Conservation (phyloP, 1,139 yeast genomes). For the Yamadazyma sp. region DNA sequence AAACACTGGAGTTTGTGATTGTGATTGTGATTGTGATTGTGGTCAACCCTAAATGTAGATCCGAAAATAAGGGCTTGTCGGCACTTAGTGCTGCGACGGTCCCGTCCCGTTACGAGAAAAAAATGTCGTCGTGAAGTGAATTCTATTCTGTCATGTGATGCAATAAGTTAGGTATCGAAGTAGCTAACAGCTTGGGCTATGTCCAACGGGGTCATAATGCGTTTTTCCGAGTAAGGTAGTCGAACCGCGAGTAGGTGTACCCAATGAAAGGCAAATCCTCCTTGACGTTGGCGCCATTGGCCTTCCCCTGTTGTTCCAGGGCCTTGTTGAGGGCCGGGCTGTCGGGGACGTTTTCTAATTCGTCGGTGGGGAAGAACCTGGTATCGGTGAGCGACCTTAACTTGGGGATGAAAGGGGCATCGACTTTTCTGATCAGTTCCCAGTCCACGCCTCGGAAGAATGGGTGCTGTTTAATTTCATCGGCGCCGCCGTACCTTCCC, state of each 20-base stretch:
- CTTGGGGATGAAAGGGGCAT: conserved; percentile 84
- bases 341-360: conserved; percentile 91
- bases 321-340: conserved; percentile 81
- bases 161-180: no score
- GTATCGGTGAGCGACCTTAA: conserved; percentile 83
- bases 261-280: conserved; percentile 96
- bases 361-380: conserved; percentile 97
- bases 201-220: conserved; percentile 65
- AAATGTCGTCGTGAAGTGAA: no score
- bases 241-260: conserved; percentile 92
- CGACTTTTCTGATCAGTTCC: conserved; percentile 88
- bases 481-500: conserved; percentile 92
- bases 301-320: conserved; percentile 57
- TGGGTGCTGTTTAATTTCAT: conserved; percentile 88
- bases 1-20: no score
- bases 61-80: no score
- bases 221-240: conserved; percentile 83
- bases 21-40: no score
- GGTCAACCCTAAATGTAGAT: no score
- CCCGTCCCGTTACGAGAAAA: no score
- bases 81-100: no score
- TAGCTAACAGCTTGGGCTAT: no score
- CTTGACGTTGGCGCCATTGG: conserved; percentile 51
- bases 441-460: conserved; percentile 96
- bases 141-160: no score